Percentiles rank a stretch among this genome's conserved stretches.
These are phyloP conservation scores for Lichina pygmaea DNA, from an alignment of 495 filamentous ascomycete species.

Conservation along the genomic window DNA sequence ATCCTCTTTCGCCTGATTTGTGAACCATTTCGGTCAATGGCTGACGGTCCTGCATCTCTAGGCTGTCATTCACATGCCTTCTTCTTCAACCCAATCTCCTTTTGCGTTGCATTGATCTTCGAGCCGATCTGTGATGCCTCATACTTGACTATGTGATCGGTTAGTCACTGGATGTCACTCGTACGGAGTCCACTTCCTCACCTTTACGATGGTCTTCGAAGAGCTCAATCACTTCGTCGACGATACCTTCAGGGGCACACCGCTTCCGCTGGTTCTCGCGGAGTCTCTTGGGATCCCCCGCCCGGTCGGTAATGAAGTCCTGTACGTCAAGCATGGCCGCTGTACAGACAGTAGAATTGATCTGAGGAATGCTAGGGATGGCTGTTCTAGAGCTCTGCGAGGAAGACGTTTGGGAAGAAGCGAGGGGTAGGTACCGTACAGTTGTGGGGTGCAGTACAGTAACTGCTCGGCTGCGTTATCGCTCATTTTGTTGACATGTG, in stretches of 20 bases:
- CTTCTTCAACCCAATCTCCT: conserved; percentile 76
- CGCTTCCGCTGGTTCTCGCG: conserved; percentile 68
- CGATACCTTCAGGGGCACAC: conserved; percentile 47
- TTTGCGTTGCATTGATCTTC: conserved; percentile 67
- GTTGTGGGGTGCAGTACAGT: too few relatives aligned
- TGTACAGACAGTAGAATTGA: neutral
- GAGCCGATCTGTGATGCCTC: conserved; percentile 49
- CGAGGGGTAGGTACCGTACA: neutral
- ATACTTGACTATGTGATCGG: conserved; percentile 34
- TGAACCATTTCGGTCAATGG: conserved; percentile 1
- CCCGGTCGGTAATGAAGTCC: conserved; percentile 64
- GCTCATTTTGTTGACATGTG: too few relatives aligned
- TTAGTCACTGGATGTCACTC: neutral
- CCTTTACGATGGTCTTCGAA: conserved; percentile 70
- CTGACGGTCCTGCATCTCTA: neutral
- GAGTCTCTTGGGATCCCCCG: conserved; percentile 70
- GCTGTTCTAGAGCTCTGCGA: neutral
- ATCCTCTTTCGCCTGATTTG: conserved; percentile 57
- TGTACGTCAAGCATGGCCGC: conserved; percentile 45
- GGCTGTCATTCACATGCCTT: conserved; percentile 24
- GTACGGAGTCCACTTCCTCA: conserved; percentile 12
- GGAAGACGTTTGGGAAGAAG: neutral
- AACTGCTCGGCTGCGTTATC: too few relatives aligned
- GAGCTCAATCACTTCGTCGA: conserved; percentile 72
- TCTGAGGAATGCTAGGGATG: too few relatives aligned